Conservation (phyloP, 1,284 basidiomycete genomes). For the Chondrostereum purpureum region DNA sequence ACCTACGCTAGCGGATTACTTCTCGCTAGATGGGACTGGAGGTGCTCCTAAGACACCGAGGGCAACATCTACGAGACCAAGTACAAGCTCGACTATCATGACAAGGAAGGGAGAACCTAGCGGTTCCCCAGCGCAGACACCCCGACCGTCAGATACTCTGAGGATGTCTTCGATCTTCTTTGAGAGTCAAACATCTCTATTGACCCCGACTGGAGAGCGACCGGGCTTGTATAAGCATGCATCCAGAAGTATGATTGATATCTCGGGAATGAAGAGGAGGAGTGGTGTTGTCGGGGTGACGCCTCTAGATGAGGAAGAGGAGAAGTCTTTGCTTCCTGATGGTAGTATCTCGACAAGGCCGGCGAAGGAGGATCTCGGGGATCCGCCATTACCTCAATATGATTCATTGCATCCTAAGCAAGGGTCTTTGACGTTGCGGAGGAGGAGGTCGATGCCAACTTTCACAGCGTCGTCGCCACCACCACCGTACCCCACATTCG, state of each 20-base stretch:
- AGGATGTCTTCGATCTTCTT: conserved; percentile 11
- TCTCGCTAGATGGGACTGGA: not conserved
- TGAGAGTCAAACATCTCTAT: conserved; percentile 8
- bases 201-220: conserved; percentile 20
- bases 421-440: conserved; percentile 23
- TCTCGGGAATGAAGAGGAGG: conserved; percentile 26
- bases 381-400: not conserved
- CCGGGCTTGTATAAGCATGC: conserved; percentile 55
- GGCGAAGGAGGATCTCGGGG: not conserved
- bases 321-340: not conserved
- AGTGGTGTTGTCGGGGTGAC: conserved; percentile 24
- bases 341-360: not conserved
- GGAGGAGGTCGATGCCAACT: conserved; percentile 53
- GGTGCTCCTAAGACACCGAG: not conserved
- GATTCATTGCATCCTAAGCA: not conserved
- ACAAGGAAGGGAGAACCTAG: not conserved
- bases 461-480: conserved; percentile 40
- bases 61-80: not conserved
- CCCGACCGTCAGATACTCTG: not conserved
- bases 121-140: conserved; percentile 1
- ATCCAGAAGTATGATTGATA: conserved; percentile 47
- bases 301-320: conserved; percentile 5
- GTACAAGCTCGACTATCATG: conserved; percentile 1
- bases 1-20: not conserved
- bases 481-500: conserved; percentile 46